These are phyloP conservation scores for Suillus tomentosus DNA, from an alignment of 768 basidiomycete genomes.

Conservation along the genomic window DNA sequence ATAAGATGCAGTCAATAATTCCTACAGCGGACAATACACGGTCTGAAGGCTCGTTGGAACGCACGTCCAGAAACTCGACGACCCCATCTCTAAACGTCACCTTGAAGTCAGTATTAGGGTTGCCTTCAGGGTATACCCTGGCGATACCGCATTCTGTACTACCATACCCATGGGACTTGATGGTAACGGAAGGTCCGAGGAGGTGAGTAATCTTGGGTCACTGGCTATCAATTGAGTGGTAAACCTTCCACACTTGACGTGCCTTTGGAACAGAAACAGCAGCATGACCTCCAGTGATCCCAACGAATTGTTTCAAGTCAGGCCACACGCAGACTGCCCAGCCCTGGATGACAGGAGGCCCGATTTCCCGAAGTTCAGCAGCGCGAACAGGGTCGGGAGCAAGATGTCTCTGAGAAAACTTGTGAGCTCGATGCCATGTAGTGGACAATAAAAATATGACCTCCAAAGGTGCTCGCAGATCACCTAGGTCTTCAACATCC, in stretches of 20 bases:
- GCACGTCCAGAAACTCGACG: slow-evolving; percentile 14
- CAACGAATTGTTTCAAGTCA: not conserved
- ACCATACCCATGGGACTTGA: slow-evolving; percentile 7
- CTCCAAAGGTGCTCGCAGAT: slow-evolving; percentile 11
- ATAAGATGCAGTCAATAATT: not conserved
- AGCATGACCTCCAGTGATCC: slow-evolving; percentile 10
- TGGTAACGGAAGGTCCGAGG: slow-evolving; percentile 8
- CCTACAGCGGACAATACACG: slow-evolving; percentile 11
- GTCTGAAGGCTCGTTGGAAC: not conserved
- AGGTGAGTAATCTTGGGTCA: slow-evolving; percentile 2
- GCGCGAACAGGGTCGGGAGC: slow-evolving; percentile 10
- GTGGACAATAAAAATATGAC: not conserved
- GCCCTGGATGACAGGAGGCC: not conserved
- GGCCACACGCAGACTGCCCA: slow-evolving; percentile 13
- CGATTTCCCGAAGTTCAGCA: slow-evolving; percentile 14
- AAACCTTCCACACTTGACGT: not conserved
- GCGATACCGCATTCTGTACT: slow-evolving; percentile 9
- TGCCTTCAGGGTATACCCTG: slow-evolving; percentile 3
- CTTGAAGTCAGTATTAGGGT: slow-evolving; percentile 16
- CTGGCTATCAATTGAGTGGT: not conserved
- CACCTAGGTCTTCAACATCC: slow-evolving; percentile 8
- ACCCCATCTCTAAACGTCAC: slow-evolving; percentile 10
- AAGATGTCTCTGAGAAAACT: slow-evolving; percentile 2
- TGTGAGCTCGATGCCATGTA: not conserved
- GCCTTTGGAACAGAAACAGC: slow-evolving; percentile 10